A percentile compares a stretch with the other conserved stretches of the same genome.
Conservation (phyloP, 805 yeast genomes). For the Grigorovia humatica region DNA sequence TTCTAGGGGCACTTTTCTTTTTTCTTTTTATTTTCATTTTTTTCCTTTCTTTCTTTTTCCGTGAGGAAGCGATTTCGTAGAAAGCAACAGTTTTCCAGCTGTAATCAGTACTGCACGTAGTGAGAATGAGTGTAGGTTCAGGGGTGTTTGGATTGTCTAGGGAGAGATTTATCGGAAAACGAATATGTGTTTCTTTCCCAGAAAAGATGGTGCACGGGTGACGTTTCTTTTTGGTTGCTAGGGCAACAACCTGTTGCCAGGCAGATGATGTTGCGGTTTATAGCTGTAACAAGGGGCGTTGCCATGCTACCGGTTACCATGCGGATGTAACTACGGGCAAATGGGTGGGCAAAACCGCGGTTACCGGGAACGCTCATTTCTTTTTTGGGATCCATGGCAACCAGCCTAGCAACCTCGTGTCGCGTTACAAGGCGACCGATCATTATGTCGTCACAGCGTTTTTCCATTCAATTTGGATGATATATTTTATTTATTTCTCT, state of each 20-base stretch:
- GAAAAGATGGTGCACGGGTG: not conserved
- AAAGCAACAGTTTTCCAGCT: not conserved
- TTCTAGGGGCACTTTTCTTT: not conserved
- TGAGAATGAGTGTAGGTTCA: not conserved
- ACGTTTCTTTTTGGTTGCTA: not conserved
- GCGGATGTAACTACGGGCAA: not conserved
- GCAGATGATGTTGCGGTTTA: too few relatives aligned
- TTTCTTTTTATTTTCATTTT: not conserved
- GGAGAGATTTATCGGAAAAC: not conserved
- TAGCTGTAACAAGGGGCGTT: not conserved
- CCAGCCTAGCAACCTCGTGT: not conserved
- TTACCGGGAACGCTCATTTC: not conserved
- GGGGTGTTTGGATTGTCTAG: not conserved
- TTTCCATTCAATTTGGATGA: too few relatives aligned
- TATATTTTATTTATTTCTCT: too few relatives aligned
- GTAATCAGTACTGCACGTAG: not conserved
- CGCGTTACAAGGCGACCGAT: not conserved
- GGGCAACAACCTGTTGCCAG: not conserved
- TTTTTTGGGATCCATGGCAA: not conserved
- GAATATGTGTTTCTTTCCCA: not conserved
- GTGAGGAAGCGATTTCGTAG: not conserved
- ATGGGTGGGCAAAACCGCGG: not conserved
- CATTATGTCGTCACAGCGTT: too few relatives aligned
- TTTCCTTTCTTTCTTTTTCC: not conserved
- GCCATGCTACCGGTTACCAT: not conserved